Percentiles rank a stretch among this genome's conserved stretches.
Evolutionary conservation across 352 stramenopile genomes (phyloP).

Genomic region (Phytophthora boehmeriae): DNA sequence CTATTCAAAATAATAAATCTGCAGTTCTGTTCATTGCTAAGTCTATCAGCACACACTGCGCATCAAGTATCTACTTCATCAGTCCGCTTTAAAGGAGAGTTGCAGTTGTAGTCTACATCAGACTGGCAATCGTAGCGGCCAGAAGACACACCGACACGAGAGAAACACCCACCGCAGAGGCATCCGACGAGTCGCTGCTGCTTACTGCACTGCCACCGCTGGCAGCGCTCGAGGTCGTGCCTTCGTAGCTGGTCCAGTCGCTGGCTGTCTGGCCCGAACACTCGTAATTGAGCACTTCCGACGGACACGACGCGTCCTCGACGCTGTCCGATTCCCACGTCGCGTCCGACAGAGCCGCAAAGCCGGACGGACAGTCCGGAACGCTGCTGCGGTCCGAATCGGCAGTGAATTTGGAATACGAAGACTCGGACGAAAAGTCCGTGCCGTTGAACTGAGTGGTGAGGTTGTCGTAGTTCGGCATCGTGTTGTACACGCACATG

Average conservation of each 20-base stretch:
- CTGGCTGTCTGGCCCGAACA: conserved; percentile 52
- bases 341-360: conserved; percentile 32
- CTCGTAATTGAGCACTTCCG: conserved; percentile 42
- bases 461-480: conserved; percentile 77
- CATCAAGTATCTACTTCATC: background rate
- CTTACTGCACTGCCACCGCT: conserved; percentile 30
- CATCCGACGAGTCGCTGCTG: conserved; percentile 25
- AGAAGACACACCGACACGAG: conserved; percentile 18
- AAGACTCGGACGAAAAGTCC: conserved; percentile 40
- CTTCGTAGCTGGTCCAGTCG: conserved; percentile 47
- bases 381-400: conserved; percentile 26
- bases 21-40: conserved; percentile 32
- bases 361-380: conserved; percentile 35
- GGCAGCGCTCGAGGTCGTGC: conserved; percentile 34
- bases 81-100: background rate
- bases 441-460: conserved; percentile 54
- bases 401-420: conserved; percentile 42
- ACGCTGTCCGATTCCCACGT: conserved; percentile 40
- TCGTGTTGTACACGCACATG: conserved; percentile 65
- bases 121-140: conserved; percentile 3
- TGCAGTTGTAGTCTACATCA: conserved; percentile 12
- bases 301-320: conserved; percentile 36
- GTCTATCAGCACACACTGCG: conserved; percentile 15
- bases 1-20: conserved; percentile 20
- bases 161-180: conserved; percentile 19